Evolutionary conservation across 2,329 filamentous ascomycete genomes (phyloP).

Genomic region (Sordariomycetes sp.): DNA sequence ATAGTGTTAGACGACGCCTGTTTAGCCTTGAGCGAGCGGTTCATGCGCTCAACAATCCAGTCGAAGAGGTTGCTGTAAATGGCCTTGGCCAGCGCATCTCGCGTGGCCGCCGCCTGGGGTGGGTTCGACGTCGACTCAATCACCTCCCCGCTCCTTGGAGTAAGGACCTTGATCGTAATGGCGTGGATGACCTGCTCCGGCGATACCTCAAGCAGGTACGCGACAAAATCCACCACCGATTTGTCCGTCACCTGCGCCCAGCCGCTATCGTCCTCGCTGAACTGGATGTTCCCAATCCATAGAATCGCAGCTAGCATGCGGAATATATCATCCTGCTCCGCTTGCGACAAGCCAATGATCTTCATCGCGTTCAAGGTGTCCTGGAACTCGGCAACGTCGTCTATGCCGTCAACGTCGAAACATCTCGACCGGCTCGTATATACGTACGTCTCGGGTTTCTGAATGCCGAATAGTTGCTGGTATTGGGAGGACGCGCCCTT

Average conservation of each 20-base stretch:
- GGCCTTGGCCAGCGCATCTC: conserved; percentile 87
- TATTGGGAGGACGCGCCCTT: conserved; percentile 86
- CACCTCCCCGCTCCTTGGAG: conserved; percentile 50
- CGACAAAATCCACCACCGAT: conserved; percentile 87
- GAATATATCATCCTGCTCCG: conserved; percentile 93
- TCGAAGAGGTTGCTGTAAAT: conserved; percentile 97
- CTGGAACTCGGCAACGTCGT: conserved; percentile 76
- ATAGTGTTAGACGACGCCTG: conserved; percentile 71
- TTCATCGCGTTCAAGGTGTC: conserved; percentile 93
- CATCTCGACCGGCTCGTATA: conserved; percentile 95
- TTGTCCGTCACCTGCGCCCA: conserved; percentile 80
- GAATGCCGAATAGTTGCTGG: conserved; percentile 76
- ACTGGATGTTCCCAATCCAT: conserved; percentile 91
- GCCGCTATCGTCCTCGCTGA: conserved; percentile 76
- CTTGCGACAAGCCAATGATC: conserved; percentile 76
- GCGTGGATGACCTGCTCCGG: conserved; percentile 69
- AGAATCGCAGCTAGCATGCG: conserved; percentile 83
- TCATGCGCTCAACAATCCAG: conserved; percentile 92
- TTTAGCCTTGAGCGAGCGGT: conserved; percentile 71
- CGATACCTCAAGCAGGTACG: conserved; percentile 84
- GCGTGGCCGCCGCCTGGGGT: conserved; percentile 71
- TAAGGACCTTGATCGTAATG: conserved; percentile 79
- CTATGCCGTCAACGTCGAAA: conserved; percentile 84
- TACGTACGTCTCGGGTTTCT: conserved; percentile 81
- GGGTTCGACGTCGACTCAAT: conserved; percentile 72